These are phyloP conservation scores for Volvox carteri DNA, from an alignment of 163 green algal genomes.

Conservation along the genomic window DNA sequence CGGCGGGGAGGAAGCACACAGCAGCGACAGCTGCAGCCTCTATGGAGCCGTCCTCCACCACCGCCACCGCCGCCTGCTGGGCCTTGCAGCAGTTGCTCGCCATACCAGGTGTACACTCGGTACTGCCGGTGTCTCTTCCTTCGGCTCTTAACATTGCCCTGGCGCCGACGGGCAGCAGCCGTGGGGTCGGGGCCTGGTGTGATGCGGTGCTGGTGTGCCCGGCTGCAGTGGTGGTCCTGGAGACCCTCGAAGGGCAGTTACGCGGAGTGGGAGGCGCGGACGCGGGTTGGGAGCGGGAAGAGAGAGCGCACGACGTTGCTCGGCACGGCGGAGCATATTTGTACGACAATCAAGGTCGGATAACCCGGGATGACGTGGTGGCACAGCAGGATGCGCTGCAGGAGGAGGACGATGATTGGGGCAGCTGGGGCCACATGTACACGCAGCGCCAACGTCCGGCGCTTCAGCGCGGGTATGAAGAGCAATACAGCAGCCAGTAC, in stretches of 20 bases:
- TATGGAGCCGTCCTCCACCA: too few species aligned
- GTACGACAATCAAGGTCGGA: background rate
- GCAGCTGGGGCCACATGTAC: background rate
- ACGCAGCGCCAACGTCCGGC: background rate
- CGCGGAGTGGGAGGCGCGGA: background rate
- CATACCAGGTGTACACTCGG: background rate
- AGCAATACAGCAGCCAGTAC: background rate
- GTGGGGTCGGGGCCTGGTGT: background rate
- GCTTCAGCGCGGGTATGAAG: background rate
- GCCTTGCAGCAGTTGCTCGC: constrained; percentile 10
- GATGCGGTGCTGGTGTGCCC: background rate
- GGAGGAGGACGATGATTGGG: background rate
- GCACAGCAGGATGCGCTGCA: constrained; percentile 1
- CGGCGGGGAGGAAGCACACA: background rate
- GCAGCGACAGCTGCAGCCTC: background rate
- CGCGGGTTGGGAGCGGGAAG: background rate
- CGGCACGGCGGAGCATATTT: background rate
- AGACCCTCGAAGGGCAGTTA: background rate
- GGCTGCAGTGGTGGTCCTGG: background rate
- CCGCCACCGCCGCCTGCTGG: too few species aligned
- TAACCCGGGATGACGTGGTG: background rate
- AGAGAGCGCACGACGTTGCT: background rate
- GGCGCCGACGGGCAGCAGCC: background rate
- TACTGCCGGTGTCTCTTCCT: constrained; percentile 7
- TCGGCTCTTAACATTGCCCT: constrained; percentile 13